Evolutionary conservation across 164 flowering plant species (phyloP).

Genomic region (Macadamia integrifolia): DNA sequence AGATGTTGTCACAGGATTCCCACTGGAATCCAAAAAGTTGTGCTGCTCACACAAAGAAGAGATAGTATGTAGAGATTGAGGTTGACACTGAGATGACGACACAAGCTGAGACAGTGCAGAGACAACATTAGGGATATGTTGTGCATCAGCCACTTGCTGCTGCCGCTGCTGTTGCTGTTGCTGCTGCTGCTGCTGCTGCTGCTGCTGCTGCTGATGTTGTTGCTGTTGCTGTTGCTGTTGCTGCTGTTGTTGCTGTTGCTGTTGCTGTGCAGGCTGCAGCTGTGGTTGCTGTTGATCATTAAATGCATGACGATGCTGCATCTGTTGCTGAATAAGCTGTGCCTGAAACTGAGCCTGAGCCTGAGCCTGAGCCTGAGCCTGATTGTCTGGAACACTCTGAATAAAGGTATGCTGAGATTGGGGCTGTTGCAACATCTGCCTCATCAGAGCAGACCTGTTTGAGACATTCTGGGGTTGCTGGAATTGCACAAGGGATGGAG

Average conservation of each 20-base stretch:
- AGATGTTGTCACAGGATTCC: slow-evolving; percentile 37
- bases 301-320: slow-evolving; percentile 25
- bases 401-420: slow-evolving; percentile 52
- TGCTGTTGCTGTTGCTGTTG: slow-evolving; percentile 26
- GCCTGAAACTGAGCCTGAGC: slow-evolving; percentile 21
- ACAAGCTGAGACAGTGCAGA: slow-evolving; percentile 47
- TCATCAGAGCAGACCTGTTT: slow-evolving; percentile 41
- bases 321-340: slow-evolving; percentile 36
- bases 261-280: slow-evolving; percentile 5
- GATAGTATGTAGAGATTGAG: slow-evolving; percentile 43
- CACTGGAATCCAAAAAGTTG: slow-evolving; percentile 53
- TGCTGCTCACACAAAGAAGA: slow-evolving; percentile 58
- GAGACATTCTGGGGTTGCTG: slow-evolving; percentile 54
- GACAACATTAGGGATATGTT: slow-evolving; percentile 35
- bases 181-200: slow-evolving; percentile 19
- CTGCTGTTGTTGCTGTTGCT: slow-evolving; percentile 21
- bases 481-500: slow-evolving; percentile 55
- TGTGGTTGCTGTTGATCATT: slow-evolving; percentile 12
- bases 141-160: slow-evolving; percentile 38
- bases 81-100: slow-evolving; percentile 46
- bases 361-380: slow-evolving; percentile 25
- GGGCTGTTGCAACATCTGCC: slow-evolving; percentile 58
- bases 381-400: slow-evolving; percentile 47
- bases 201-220: slow-evolving; percentile 33
- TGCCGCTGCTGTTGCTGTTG: slow-evolving; percentile 31